These are phyloP conservation scores for Poteriospumella lacustris DNA, from an alignment of 108 stramenopile species.

Conservation along the genomic window DNA sequence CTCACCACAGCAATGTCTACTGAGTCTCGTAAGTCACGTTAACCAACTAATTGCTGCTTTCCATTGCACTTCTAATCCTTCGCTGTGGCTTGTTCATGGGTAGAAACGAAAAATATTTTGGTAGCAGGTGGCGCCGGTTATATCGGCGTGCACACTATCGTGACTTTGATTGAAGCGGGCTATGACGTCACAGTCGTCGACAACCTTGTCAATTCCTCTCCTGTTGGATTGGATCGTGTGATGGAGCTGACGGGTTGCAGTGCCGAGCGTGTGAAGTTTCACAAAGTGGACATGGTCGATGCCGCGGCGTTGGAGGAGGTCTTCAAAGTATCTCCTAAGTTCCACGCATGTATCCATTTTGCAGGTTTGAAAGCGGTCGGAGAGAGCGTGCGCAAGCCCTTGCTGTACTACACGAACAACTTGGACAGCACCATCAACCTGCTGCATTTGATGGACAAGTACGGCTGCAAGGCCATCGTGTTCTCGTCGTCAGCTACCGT, in stretches of 20 bases:
- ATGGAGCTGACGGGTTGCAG: slow-evolving; percentile 56
- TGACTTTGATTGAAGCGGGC: slow-evolving; percentile 78
- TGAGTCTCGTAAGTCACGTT: no score
- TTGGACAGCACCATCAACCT: slow-evolving; percentile 82
- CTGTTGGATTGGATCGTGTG: slow-evolving; percentile 80
- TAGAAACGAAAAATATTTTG: no score
- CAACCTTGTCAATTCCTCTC: slow-evolving; percentile 61
- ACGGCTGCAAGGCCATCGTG: slow-evolving; percentile 73
- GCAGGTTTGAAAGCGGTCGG: slow-evolving; percentile 98
- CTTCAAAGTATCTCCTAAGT: slow-evolving; percentile 68
- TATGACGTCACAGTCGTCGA: slow-evolving; percentile 50
- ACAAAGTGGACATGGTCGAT: slow-evolving; percentile 72
- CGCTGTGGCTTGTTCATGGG: no score
- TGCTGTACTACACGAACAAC: slow-evolving; percentile 94
- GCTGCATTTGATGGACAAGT: slow-evolving; percentile 78
- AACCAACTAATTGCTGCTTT: no score
- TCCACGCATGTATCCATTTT: slow-evolving; percentile 90
- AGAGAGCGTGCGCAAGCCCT: slow-evolving; percentile 78
- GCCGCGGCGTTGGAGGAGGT: slow-evolving; percentile 57
- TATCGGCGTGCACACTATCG: slow-evolving; percentile 95
- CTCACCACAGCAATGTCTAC: no score
- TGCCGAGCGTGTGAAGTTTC: slow-evolving; percentile 59
- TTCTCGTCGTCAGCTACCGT: slow-evolving; percentile 95
- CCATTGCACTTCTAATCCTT: no score
- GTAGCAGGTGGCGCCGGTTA: slow-evolving; percentile 97